phyloP scores from a whole-genome alignment of 2,329 filamentous ascomycete genomes.

The Calonectria crousiana region DNA sequence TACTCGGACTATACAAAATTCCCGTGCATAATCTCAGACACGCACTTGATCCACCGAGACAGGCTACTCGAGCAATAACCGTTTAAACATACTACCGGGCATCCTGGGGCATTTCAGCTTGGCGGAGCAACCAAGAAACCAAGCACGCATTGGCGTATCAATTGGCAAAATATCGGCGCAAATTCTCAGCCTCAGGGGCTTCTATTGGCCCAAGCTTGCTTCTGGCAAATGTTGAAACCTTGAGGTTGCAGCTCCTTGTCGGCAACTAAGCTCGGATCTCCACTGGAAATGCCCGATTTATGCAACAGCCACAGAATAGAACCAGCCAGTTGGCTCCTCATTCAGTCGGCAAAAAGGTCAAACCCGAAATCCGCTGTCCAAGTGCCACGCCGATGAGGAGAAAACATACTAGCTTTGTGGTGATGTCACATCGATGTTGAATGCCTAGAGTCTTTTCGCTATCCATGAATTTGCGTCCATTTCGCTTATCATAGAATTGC shows the following conservation, averaged over 20 bases:
- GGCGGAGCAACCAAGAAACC: neutral
- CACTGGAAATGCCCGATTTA: neutral
- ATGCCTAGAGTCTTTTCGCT: neutral
- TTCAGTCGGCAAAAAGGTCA: neutral
- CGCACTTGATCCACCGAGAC: neutral
- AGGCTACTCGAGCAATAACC: neutral
- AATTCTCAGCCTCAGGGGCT: neutral
- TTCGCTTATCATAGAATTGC: neutral
- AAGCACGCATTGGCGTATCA: neutral
- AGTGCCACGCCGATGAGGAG: neutral
- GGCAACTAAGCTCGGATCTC: neutral
- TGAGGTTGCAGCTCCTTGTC: neutral
- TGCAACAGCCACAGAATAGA: neutral
- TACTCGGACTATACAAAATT: neutral
- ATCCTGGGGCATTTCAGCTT: neutral
- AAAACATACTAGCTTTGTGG: neutral
- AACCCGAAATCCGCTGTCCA: neutral
- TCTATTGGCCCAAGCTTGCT: neutral
- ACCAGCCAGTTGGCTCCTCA: neutral
- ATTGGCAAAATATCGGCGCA: neutral
- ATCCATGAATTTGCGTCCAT: neutral
- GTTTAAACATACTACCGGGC: neutral
- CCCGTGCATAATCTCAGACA: neutral
- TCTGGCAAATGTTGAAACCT: neutral
- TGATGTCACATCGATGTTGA: neutral